These are phyloP conservation scores for Candida ulmi DNA, from an alignment of 805 yeast species.

Conservation along the genomic window DNA sequence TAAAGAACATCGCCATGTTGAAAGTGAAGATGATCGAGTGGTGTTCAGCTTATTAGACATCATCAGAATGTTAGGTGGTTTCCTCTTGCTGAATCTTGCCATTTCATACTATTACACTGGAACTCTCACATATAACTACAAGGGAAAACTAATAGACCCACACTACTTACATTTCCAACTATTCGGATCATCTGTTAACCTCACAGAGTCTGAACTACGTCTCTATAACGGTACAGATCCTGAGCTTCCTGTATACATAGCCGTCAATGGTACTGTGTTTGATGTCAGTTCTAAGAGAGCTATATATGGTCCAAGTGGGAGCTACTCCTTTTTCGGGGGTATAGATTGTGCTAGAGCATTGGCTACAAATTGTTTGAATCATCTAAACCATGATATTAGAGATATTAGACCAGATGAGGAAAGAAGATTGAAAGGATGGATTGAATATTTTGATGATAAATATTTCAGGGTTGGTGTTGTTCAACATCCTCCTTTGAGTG, in stretches of 20 bases:
- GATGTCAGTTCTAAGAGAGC: constrained; percentile 42
- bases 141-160: constrained; percentile 37
- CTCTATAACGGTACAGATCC: constrained; percentile 39
- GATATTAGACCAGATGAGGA: constrained; percentile 35
- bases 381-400: constrained; percentile 46
- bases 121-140: constrained; percentile 40
- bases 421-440: constrained; percentile 23
- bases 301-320: constrained; percentile 43
- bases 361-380: constrained; percentile 55
- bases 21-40: constrained; percentile 1
- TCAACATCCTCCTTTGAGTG: constrained; percentile 6
- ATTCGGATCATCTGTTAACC: constrained; percentile 14
- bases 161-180: constrained; percentile 23
- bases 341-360: constrained; percentile 51
- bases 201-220: constrained; percentile 35
- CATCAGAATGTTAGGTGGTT: constrained; percentile 17
- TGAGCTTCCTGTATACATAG: constrained; percentile 41
- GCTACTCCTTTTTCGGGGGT: constrained; percentile 45
- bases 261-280: constrained; percentile 45
- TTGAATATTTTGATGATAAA: constrained; percentile 21
- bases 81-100: constrained; percentile 7
- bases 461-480: constrained; percentile 20
- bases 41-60: constrained; percentile 11
- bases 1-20: not conserved
- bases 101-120: constrained; percentile 17